Evolutionary conservation across 768 basidiomycete genomes (phyloP), one percentile per base, ranked within the genome.

Genomic region (Lactarius tabidus): DNA sequence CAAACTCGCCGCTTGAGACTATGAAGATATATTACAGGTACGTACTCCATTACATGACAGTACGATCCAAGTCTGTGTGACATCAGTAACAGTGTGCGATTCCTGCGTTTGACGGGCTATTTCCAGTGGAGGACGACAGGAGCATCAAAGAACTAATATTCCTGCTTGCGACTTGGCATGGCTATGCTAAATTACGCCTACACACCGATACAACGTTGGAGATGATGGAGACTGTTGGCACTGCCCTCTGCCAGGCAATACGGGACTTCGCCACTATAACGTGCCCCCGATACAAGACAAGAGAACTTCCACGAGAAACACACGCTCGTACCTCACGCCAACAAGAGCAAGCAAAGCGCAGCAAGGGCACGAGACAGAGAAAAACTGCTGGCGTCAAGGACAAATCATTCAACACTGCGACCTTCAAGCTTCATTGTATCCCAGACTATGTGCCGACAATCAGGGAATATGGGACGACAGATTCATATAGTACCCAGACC

Each of bases 51-150:
- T n/a, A n/a, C n/a, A n/a, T n/a, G n/a, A n/a, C n/a, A n/a, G n/a
- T n/a, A n/a, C n/a, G n/a, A n/a, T n/a, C n/a, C n/a, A n/a, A n/a
- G n/a, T n/a, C n/a, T n/a, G n/a, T n/a, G n/a, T n/a, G n/a, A 20
- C n/a, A 45, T 4, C 9, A 3, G n/a, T 26, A 6, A n/a, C 2
- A 58, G 57, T 43, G 57, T 8, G 14, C 57, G 7, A 41, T 58
- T 3, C 57, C 57, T 1, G 36, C 23, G 3, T 58, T 58, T 41
- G 57, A 41, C 2, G 38, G 23, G 1, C 17, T 60, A 74, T 48
- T 79, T 78, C 10, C 3, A 1, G n/a, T n/a, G 8, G 43, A 68
- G 3, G 79, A 81, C 62, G 81, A 84, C 65, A 64, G 73, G 0
- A 70, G 83, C 59, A 81, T 81, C 78, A 38, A 14, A 12, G 53